Evolutionary conservation across 2,329 filamentous ascomycete species (phyloP), one percentile per base, ranked within the genome.

Genomic region (Xylaria sp.): DNA sequence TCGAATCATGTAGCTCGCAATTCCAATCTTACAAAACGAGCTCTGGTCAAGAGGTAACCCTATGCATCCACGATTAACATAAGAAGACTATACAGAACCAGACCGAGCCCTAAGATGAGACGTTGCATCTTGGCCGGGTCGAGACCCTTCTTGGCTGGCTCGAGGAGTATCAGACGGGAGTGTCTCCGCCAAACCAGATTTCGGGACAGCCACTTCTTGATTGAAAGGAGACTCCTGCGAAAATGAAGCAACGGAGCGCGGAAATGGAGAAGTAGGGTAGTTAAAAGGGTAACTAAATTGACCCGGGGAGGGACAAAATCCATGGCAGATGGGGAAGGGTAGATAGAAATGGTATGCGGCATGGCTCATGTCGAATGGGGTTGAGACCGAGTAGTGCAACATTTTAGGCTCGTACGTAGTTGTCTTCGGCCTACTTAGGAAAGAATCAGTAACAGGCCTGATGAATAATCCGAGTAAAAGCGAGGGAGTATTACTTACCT

Each of bases 271-370:
- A 18, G 21, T 29, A 8, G 13, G 25, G 37, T 37, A 57, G 29
- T 55, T 23, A 3, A 60, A 48, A 27, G 35, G 16, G 3, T 29
- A 55, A 42, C 12, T n/a, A 40, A 35, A 37, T 40, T 50, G 61
- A 2, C 65, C 50, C 9, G 61, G 32, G 1, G 40, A n/a, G 23
- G 59, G 65, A 21, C 47, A 66, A 60, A 25, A 63, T 6, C 53
- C 65, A 59, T 68, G 67, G 10, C 64, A 71, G 35, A 65, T 44
- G n/a, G 69, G 47, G 23, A 71, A 60, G 40, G 69, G 67, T 2
- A 71, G 47, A 37, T 71, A 71, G 50, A 71, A 67, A 40, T 71
- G 69, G 44, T 71, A 71, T 8, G 60, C 69, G 27, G 69, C 64
- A 25, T 29, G 27, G 8, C 44, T 55, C 10, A 25, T 16, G 48